A percentile compares a stretch with the other conserved stretches of the same genome.
Evolutionary conservation across 106 monocot species (phyloP).

Genomic region (Dendrobium chrysotoxum): DNA sequence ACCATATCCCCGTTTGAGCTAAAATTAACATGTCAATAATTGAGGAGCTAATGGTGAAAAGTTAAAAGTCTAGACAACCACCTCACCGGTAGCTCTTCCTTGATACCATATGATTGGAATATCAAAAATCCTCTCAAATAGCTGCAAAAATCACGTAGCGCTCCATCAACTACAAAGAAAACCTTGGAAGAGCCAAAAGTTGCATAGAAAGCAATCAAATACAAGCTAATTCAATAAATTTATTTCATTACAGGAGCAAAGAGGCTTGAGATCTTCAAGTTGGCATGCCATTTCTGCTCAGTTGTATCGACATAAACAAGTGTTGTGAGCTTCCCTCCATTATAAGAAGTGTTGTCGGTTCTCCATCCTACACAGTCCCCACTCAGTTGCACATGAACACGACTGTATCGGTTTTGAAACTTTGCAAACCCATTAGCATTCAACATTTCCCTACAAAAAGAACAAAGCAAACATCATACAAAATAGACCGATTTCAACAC

Average conservation of each 20-base stretch:
- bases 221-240: not conserved
- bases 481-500: not conserved
- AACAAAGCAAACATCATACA: not conserved
- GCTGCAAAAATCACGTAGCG: slow-evolving; percentile 48
- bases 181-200: not conserved
- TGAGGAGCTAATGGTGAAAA: not conserved
- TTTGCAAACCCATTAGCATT: slow-evolving; percentile 64
- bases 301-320: slow-evolving; percentile 83
- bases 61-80: slow-evolving; percentile 39
- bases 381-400: slow-evolving; percentile 72
- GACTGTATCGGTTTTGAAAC: slow-evolving; percentile 82
- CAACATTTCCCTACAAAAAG: slow-evolving; percentile 70
- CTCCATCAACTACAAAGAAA: not conserved
- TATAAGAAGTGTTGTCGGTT: slow-evolving; percentile 33
- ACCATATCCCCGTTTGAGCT: not conserved
- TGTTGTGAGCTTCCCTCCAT: slow-evolving; percentile 71
- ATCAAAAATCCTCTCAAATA: slow-evolving; percentile 91
- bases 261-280: slow-evolving; percentile 60
- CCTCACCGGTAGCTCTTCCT: slow-evolving; percentile 99
- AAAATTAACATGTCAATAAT: not conserved
- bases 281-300: slow-evolving; percentile 87
- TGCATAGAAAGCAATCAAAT: not conserved
- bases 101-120: slow-evolving; percentile 65
- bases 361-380: slow-evolving; percentile 90
- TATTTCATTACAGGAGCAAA: slow-evolving; percentile 83